Base-by-base conservation (phyloP, 768 basidiomycete genomes). In the Russula virescens region DNA sequence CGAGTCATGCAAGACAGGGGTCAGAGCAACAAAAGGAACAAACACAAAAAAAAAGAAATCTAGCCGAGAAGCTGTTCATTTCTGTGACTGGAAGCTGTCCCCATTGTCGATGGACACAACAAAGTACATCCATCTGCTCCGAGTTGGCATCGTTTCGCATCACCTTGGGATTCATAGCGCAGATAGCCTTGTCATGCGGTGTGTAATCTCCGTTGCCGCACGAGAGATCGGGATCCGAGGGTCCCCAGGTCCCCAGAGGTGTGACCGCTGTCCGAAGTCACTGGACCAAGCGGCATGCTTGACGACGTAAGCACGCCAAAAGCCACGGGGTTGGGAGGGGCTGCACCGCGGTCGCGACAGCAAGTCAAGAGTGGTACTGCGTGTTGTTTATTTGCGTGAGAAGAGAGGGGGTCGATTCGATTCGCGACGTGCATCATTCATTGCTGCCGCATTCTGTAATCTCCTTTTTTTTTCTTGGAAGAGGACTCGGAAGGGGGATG, bases 281-380 rank as follows among this genome's bases (percentile, higher is more conserved):
- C 61, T 40, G 50, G 61, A 38, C 49, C 16, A 18, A 57, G 54
- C 25, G 28, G 61, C 50, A 45, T 52, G 56, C 25, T 18, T 26
- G 10, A 54, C 56, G 62, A 58, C 50, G 62, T 58, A 61, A 61
- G 52, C 46, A 61, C 52, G 46, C 46, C 38, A 61, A 60, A 61
- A 50, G 62, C 62, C 50, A 62, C 55, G 50, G 43, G 49, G 5
- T 45, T 2, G 26, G 31, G 45, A 42, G 11, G 50, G 43, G 55
- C 55, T 58, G 43, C 43, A 43, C 62, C 62, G 62, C 62, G 62
- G 62, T 34, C 26, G 25, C 45, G 45, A 35, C n/a, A 23, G 23
- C 23, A 16, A 19, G 34, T 49, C 38, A 40, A 43, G 42, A 19
- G 18, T 5, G 18, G 18, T 16, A 13, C 2, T 43, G 42, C 42